Conservation (phyloP, 805 yeast species). For the Pichia pseudocactophila region DNA sequence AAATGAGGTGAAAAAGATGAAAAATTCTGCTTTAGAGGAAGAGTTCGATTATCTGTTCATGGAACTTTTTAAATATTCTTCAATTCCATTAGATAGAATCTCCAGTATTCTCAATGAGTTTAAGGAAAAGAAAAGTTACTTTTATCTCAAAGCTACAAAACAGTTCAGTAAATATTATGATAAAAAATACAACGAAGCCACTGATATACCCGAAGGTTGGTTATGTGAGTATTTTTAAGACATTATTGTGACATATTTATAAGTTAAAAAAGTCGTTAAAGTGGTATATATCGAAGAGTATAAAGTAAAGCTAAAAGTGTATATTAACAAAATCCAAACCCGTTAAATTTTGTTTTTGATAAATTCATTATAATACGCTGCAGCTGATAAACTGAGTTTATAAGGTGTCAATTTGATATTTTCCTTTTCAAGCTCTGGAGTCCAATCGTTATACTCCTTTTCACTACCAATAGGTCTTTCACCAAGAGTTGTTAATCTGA, state of each 20-base stretch:
- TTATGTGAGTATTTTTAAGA: conserved; percentile 13
- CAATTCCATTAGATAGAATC: conserved; percentile 16
- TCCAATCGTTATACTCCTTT: conserved; percentile 26
- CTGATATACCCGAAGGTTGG: conserved; percentile 1
- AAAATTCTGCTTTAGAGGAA: conserved; percentile 14
- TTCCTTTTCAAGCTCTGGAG: conserved; percentile 21
- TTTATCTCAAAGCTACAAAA: conserved; percentile 21
- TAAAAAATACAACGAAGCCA: not conserved
- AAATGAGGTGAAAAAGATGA: conserved; percentile 1
- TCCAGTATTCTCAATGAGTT: conserved; percentile 21
- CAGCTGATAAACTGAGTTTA: conserved; percentile 12
- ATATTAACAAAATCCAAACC: not conserved
- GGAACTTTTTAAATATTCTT: conserved; percentile 25
- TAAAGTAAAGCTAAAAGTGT: too few species aligned
- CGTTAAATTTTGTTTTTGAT: not conserved
- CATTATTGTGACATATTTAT: too few species aligned
- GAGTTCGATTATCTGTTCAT: conserved; percentile 30
- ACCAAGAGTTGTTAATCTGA: conserved; percentile 65
- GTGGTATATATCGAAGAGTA: too few species aligned
- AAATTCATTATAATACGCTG: conserved; percentile 13
- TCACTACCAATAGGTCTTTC: conserved; percentile 46
- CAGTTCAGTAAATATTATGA: conserved; percentile 16
- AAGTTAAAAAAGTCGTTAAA: too few species aligned
- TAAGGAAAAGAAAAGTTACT: conserved; percentile 12
- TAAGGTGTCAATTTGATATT: conserved; percentile 12